A percentile compares a stretch with the other conserved stretches of the same genome.
Evolutionary conservation across 305 asterid genomes (phyloP).

Genomic region (Fraxinus xanthoxyloides): DNA sequence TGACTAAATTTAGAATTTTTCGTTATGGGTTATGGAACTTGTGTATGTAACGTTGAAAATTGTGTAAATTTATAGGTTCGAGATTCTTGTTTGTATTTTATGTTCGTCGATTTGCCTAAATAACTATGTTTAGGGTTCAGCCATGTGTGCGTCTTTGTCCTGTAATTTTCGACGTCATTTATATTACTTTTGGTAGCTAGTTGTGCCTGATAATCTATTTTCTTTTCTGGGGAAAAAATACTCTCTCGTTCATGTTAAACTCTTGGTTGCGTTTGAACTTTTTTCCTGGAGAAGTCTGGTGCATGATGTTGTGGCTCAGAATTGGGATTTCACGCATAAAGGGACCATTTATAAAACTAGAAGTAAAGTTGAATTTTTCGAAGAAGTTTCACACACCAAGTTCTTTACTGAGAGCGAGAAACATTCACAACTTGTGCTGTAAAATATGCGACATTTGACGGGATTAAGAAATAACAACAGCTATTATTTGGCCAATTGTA

Average conservation of each 20-base stretch:
- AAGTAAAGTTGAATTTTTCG: background rate
- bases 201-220: background rate
- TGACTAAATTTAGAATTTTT: conserved; percentile 7
- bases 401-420: background rate
- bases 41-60: background rate
- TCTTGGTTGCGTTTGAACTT: background rate
- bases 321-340: background rate
- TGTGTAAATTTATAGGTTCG: background rate
- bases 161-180: background rate
- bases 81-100: background rate
- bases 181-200: background rate
- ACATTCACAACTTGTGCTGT: background rate
- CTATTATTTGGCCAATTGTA: background rate
- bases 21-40: background rate
- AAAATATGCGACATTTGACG: background rate
- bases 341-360: background rate
- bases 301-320: background rate
- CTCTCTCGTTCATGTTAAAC: background rate
- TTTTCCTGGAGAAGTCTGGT: background rate
- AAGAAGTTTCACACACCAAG: background rate
- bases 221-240: background rate
- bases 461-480: background rate
- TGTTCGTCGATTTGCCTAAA: background rate
- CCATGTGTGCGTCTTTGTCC: background rate
- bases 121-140: background rate